These are phyloP conservation scores for Trichosporon inkin DNA, from an alignment of 1,284 basidiomycete species.

Conservation along the genomic window DNA sequence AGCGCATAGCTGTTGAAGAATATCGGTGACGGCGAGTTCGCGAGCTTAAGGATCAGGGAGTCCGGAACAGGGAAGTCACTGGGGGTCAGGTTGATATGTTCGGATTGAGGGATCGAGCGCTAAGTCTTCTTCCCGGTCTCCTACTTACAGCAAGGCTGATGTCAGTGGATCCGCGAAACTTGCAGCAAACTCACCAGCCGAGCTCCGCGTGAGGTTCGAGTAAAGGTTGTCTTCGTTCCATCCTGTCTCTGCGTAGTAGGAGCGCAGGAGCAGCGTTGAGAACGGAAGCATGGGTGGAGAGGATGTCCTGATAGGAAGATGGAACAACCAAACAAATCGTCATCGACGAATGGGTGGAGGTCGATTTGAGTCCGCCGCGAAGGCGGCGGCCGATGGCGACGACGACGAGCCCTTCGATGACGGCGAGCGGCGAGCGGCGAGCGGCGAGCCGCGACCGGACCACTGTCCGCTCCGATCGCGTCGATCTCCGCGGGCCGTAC, in stretches of 20 bases:
- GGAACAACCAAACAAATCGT: conserved; percentile 2
- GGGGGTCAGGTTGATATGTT: conserved; percentile 9
- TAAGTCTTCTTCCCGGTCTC: too few species aligned
- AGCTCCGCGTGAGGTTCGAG: conserved; percentile 81
- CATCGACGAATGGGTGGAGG: not conserved
- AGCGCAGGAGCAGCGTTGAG: conserved; percentile 78
- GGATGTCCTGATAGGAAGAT: not conserved
- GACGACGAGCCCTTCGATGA: not conserved
- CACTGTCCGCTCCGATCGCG: not conserved
- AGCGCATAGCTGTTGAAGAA: conserved; percentile 89
- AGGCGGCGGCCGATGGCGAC: not conserved
- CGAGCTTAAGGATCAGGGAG: conserved; percentile 60
- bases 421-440: not conserved
- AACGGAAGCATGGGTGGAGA: conserved; percentile 53
- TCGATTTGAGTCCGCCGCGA: not conserved
- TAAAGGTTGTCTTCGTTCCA: conserved; percentile 97
- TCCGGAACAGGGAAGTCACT: conserved; percentile 45
- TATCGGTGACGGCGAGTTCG: conserved; percentile 81
- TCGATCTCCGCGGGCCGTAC: too few species aligned
- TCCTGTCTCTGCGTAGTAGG: conserved; percentile 82
- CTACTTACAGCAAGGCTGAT: conserved; percentile 39
- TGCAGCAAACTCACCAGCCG: conserved; percentile 62
- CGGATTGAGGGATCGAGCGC: not conserved
- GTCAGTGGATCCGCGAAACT: conserved; percentile 33
- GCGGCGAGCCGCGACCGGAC: not conserved